A percentile compares a stretch with the other conserved stretches of the same genome.
Evolutionary conservation across 768 basidiomycete species (phyloP).

Genomic region (Hebeloma cylindrosporum): DNA sequence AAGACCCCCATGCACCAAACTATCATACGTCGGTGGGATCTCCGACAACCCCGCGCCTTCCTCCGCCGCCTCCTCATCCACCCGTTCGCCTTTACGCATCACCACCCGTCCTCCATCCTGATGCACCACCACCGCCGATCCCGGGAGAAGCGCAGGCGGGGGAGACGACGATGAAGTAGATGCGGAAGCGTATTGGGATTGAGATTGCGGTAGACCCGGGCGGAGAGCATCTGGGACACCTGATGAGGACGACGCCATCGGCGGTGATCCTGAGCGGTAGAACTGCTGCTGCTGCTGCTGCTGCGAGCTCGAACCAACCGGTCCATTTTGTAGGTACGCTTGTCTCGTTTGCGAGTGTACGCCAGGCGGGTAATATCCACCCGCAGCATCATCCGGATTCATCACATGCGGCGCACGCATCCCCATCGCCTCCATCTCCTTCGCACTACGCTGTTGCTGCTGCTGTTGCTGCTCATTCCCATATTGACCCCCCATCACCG

Average conservation of each 20-base stretch:
- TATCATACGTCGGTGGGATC: slow-evolving; percentile 35
- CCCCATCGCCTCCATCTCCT: slow-evolving; percentile 29
- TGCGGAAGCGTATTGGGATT: too few relatives aligned
- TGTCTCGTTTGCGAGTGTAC: slow-evolving; percentile 3
- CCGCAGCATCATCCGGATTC: slow-evolving; percentile 18
- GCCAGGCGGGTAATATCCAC: neutral
- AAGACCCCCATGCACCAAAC: slow-evolving; percentile 16
- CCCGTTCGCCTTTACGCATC: slow-evolving; percentile 14
- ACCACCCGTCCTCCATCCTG: slow-evolving; percentile 27
- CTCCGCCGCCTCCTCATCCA: slow-evolving; percentile 16
- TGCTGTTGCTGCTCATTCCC: slow-evolving; percentile 1
- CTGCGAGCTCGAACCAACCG: slow-evolving; percentile 7
- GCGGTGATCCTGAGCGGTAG: too few relatives aligned
- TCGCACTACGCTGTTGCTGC: slow-evolving; percentile 21
- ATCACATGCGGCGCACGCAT: slow-evolving; percentile 6
- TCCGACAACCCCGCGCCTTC: slow-evolving; percentile 18
- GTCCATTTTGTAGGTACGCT: slow-evolving; percentile 18
- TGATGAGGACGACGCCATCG: too few relatives aligned
- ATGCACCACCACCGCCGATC: slow-evolving; percentile 27
- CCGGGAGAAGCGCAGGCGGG: too few relatives aligned
- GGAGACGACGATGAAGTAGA: too few relatives aligned
- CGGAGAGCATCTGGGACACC: slow-evolving; percentile 10
- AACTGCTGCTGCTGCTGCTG: neutral
- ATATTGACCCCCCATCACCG: slow-evolving; percentile 7
- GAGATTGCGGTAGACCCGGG: neutral